Base-by-base conservation (phyloP, 1,284 basidiomycete genomes). In the Pterulicium gracile region DNA sequence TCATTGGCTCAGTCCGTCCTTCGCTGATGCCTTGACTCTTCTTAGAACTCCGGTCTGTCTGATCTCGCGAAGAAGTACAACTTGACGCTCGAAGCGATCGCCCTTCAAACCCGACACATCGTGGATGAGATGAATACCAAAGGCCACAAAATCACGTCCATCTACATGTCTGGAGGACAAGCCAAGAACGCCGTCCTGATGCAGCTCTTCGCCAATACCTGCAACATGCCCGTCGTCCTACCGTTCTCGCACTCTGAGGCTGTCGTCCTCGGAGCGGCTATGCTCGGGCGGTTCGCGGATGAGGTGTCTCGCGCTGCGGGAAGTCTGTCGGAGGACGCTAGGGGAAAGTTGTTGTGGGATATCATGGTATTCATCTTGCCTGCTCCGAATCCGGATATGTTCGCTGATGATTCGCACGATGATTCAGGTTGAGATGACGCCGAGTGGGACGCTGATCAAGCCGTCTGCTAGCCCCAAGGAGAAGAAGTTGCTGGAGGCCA, bases 91-190 rank as follows among this genome's bases (percentile, higher is more conserved):
- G 92, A 97, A 68, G 83, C 92, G 7, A 95, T 98, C 62, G 89
- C 92, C 3, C 77, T 98, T 17, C 95, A 98, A 64, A 98, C 93
- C 10, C 75, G 88, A 2, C 95, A 98, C 65, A 98, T 98, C 61
- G 72, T 98, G 47, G 88, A 94, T 58, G 77, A 81, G 55, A 88
- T 98, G 78, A 97, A 98, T 65, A 63, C 58, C 14, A 76, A 81
- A 34, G 95, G 95, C 0, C 95, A 98, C 65, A 60, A 70, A 24
- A 87, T 98, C 57, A 76, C 77, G 47, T 78, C 81, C 23, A 86
- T 98, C 61, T 97, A 93, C 70, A 88, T 98, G 79, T 85, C 79
- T 34, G 89, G 89, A 43, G 85, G 89, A n/a, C 91, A 96, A 65
- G 88, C 88, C 20, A 88, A 86, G 67, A 96, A 95, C 64, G 58